phyloP scores from a whole-genome alignment of 1,284 basidiomycete species.

The Tylopilus orsonianus region DNA sequence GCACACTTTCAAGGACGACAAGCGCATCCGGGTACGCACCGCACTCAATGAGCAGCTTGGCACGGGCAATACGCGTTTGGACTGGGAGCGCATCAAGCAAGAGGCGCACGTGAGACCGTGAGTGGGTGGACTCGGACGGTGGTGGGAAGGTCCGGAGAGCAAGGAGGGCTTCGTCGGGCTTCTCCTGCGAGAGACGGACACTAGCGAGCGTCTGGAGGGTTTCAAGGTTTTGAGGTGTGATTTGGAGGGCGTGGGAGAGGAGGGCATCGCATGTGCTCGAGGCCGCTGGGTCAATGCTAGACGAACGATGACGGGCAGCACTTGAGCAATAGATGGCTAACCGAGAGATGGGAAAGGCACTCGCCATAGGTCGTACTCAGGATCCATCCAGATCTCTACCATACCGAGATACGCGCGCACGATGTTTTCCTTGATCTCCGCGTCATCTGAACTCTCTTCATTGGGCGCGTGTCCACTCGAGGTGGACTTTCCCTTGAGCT shows the following conservation, averaged over 20 bases:
- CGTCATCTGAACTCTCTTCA: slow-evolving; percentile 60
- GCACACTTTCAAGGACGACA: slow-evolving; percentile 75
- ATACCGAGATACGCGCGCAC: slow-evolving; percentile 87
- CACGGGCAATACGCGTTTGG: slow-evolving; percentile 70
- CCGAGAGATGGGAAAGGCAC: slow-evolving; percentile 25
- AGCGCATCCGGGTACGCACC: slow-evolving; percentile 66
- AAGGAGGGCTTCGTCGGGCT: slow-evolving; percentile 64
- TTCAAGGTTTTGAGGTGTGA: slow-evolving; percentile 78
- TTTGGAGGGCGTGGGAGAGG: slow-evolving; percentile 68
- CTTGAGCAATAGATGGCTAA: too few relatives aligned
- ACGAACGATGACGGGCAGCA: background rate
- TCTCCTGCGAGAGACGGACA: slow-evolving; percentile 86
- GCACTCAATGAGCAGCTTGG: slow-evolving; percentile 84
- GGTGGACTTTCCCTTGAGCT: slow-evolving; percentile 63
- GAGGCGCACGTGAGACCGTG: slow-evolving; percentile 13
- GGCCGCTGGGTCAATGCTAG: slow-evolving; percentile 80
- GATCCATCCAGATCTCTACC: slow-evolving; percentile 97
- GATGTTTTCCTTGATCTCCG: slow-evolving; percentile 70
- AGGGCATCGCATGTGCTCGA: slow-evolving; percentile 81
- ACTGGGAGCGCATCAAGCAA: slow-evolving; percentile 68
- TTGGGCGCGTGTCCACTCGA: slow-evolving; percentile 37
- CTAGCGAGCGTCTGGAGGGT: slow-evolving; percentile 83
- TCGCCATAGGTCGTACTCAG: slow-evolving; percentile 83
- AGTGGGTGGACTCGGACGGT: slow-evolving; percentile 5
- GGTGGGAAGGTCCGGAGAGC: slow-evolving; percentile 58